phyloP scores from a whole-genome alignment of 1,284 basidiomycete genomes.

The Schizophyllum commune region DNA sequence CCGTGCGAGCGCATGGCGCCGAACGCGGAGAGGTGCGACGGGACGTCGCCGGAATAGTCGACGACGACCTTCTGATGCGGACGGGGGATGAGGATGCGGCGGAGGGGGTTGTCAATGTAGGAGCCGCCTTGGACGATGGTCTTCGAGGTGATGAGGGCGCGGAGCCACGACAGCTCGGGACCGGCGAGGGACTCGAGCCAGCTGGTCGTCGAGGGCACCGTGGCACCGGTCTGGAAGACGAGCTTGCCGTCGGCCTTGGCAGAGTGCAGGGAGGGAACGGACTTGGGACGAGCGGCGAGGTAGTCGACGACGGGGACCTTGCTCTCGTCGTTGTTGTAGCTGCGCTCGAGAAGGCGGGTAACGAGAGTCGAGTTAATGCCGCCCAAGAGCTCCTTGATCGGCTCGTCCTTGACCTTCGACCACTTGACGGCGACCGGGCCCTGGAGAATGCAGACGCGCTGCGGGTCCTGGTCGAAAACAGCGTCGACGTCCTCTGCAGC shows the following conservation, averaged over 20 bases:
- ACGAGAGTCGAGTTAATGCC: slow-evolving; percentile 79
- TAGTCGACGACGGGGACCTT: slow-evolving; percentile 85
- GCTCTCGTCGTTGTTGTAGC: slow-evolving; percentile 74
- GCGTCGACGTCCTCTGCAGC: slow-evolving; percentile 98
- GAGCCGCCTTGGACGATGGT: slow-evolving; percentile 80
- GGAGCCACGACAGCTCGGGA: slow-evolving; percentile 75
- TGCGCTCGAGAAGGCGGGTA: slow-evolving; percentile 72
- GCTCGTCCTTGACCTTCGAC: slow-evolving; percentile 85
- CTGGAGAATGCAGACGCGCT: slow-evolving; percentile 96
- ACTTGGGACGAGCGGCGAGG: slow-evolving; percentile 53
- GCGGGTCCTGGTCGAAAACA: slow-evolving; percentile 96
- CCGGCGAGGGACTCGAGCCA: slow-evolving; percentile 91
- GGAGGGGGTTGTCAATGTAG: slow-evolving; percentile 87
- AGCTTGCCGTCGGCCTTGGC: slow-evolving; percentile 45
- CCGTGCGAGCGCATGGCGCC: slow-evolving; percentile 82
- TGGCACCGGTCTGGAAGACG: slow-evolving; percentile 15
- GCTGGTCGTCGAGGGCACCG: slow-evolving; percentile 44
- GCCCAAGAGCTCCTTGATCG: slow-evolving; percentile 87
- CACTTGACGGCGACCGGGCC: slow-evolving; percentile 93
- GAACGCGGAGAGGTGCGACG: slow-evolving; percentile 34
- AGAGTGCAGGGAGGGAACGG: slow-evolving; percentile 31
- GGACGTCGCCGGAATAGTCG: slow-evolving; percentile 24
- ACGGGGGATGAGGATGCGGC: slow-evolving; percentile 82
- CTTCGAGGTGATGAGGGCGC: slow-evolving; percentile 76
- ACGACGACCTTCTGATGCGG: slow-evolving; percentile 71